Conservation (phyloP, 495 filamentous ascomycete genomes). For the Aspergillus haitiensis region DNA sequence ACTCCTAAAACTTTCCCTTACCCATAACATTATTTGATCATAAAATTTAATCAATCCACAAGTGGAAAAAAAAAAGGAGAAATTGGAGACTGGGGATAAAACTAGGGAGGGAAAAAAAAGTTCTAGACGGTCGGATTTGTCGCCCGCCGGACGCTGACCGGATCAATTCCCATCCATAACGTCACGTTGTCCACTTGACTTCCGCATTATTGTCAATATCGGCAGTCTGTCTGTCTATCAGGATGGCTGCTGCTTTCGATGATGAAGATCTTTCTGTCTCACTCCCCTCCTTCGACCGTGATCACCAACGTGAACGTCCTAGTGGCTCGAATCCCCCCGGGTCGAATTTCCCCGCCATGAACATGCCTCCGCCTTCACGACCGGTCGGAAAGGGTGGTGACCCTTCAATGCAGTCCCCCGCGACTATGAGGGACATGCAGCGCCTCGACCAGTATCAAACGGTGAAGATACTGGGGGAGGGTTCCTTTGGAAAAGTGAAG, state of each 20-base stretch:
- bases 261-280: constrained; percentile 93
- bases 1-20: not conserved
- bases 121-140: constrained; percentile 7
- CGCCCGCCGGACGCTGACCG: constrained; percentile 2
- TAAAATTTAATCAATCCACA: not conserved
- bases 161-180: constrained; percentile 39
- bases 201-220: constrained; percentile 20
- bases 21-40: not conserved
- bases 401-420: constrained; percentile 41
- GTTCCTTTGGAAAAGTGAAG: constrained; percentile 98
- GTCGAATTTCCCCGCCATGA: constrained; percentile 43
- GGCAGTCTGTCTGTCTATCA: constrained; percentile 17
- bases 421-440: constrained; percentile 60
- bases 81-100: not conserved
- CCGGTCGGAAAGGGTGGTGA: constrained; percentile 39
- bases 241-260: constrained; percentile 61
- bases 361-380: constrained; percentile 50
- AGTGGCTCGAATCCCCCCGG: constrained; percentile 27
- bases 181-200: constrained; percentile 40
- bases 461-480: constrained; percentile 88
- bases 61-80: not conserved
- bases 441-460: constrained; percentile 89
- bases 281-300: constrained; percentile 65
- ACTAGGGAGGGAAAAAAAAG: not conserved
- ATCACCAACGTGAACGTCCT: constrained; percentile 38